Base-by-base conservation (phyloP, 768 basidiomycete species). In the Tylopilus felleus region DNA sequence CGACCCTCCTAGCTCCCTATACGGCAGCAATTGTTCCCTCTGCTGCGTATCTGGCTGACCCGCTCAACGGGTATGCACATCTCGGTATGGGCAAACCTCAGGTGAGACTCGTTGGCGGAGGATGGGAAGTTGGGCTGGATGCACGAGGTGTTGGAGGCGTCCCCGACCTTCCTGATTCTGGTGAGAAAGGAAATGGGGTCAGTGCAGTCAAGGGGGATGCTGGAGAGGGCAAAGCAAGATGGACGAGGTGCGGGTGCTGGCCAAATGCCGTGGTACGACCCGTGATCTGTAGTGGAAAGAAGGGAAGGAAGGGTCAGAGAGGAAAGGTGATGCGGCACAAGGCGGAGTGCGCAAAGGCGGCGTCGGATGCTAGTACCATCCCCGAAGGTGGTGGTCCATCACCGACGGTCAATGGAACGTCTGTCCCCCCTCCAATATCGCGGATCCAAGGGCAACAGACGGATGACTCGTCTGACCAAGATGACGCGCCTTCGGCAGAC, bases 51-150 rank as follows among this genome's bases (percentile, higher is more conserved):
- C 77, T 92, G 27, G 66, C 76, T 4, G 89, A 94, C 62, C 88
- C 91, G 0, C 79, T 91, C 58, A 96, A 94, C 63, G 87, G 86
- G n/a, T 97, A 96, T 62, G 82, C 85, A 0, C 83, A 85, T 56
- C 76, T 85, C 17, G 93, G 93, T 10, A 80, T 88, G 72, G 88
- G 91, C 29, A 93, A 93, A 64, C 88, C 88, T 0, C 85, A 83
- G 58, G 93, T 96, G 0, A 87, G 91, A 56, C 75, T 89, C 14
- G 66, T 97, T 2, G 88, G 86, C 0, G 83, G 83, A 0, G 92
- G 91, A 0, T 75, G 93, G 47, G 85, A 85, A 55, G 64, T 95
- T 6, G 86, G 88, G 1, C 74, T 98, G 25, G 94, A 98, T 59
- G 78, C 88, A 3, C 71, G 94, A n/a, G 75, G 81, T 16, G 80